Base-by-base conservation (phyloP, 2,329 filamentous ascomycete species). In the Venturiaceae sp. region DNA sequence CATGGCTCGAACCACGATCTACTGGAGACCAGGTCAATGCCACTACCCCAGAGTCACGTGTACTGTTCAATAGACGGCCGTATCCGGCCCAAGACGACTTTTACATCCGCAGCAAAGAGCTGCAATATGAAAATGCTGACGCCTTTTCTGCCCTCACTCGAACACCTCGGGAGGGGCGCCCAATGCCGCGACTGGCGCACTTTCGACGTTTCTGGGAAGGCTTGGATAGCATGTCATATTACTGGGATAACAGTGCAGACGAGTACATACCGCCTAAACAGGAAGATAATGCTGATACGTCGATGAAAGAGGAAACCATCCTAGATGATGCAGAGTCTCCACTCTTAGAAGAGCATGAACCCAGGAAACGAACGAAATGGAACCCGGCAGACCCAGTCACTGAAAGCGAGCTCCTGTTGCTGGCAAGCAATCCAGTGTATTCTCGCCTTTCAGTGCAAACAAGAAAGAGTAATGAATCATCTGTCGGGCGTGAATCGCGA, bases 191-290 rank as follows among this genome's bases (percentile, higher is more conserved):
- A 16, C 64, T 85, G 47, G 76, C 78, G 0, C 78, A 83, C 62
- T 77, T 81, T 60, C 74, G 83, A 56, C 83, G 80, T 58, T 85
- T 86, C 67, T 86, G 80, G 77, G 75, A 77, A 55, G 78, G 75
- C 2, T 71, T 86, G 56, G 80, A 84, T 62, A 77, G 76, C 36
- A 75, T 85, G 75, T 74, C 80, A 16, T 80, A 82, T 62, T 85
- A 83, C 65, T 86, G 83, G 83, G 83, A 86, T 65, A 74, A 73
- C 39, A 82, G 77, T 60, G 66, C 79, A 53, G 83, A 86, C 63
- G 69, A 83, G 32, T 83, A 83, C 66, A 76, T 75, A 44, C 66
- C 69, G 19, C 65, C 69, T 5, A 62, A 62, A 19, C 34, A 34
- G 46, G 32, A 41, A 1, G 33, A 32, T 16, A 4, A n/a, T 26